Conservation (phyloP, 306 rosid species). For the Inga oerstediana region DNA sequence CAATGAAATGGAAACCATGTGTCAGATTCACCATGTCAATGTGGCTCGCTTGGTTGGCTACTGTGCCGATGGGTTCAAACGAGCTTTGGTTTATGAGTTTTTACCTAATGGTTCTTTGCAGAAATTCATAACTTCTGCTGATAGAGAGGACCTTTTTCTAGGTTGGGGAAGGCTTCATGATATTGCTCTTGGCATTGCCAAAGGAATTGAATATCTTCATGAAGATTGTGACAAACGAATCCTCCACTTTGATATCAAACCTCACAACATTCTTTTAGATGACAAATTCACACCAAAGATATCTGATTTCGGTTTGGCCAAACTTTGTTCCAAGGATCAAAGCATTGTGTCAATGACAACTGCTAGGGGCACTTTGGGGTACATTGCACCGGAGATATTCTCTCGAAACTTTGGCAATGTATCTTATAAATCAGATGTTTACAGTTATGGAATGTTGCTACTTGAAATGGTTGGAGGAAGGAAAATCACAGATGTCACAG, state of each 20-base stretch:
- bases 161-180: neutral
- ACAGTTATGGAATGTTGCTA: neutral
- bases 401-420: neutral
- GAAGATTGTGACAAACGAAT: neutral
- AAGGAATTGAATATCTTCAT: neutral
- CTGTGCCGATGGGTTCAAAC: slow-evolving; percentile 35
- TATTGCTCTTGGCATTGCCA: neutral
- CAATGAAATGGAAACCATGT: slow-evolving; percentile 44
- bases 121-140: slow-evolving; percentile 6
- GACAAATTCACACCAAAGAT: neutral
- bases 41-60: slow-evolving; percentile 42
- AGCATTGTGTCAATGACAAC: neutral
- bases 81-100: slow-evolving; percentile 14
- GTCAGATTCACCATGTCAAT: slow-evolving; percentile 43
- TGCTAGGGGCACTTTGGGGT: neutral
- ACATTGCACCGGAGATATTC: neutral
- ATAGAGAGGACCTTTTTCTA: neutral
- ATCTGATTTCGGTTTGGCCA: neutral
- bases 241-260: neutral
- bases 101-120: neutral
- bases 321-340: neutral
- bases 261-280: neutral
- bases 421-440: neutral
- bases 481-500: slow-evolving; percentile 16
- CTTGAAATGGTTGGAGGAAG: neutral